Conservation (phyloP, 208 protist genomes). For the Acanthamoeba rhysodes region DNA sequence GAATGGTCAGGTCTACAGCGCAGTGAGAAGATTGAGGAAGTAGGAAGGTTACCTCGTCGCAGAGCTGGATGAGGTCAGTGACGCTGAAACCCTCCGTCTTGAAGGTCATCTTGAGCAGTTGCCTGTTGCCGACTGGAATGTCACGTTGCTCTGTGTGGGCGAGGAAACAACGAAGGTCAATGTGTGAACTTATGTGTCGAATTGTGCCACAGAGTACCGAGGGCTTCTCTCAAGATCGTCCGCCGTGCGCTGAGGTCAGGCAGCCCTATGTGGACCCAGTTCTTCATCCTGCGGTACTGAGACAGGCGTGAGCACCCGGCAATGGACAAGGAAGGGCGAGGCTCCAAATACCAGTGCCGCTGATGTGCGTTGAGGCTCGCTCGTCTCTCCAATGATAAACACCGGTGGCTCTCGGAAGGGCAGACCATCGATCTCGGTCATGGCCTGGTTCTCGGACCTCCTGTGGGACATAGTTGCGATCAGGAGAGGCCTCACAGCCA, state of each 20-base stretch:
- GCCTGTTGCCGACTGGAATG: not conserved
- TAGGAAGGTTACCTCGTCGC: no score
- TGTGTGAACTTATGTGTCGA: not conserved
- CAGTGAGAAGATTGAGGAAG: not conserved
- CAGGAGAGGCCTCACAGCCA: no score
- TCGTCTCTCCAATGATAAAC: not conserved
- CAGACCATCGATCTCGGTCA: not conserved
- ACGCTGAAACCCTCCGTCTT: not conserved
- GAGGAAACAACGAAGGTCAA: not conserved
- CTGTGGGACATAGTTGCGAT: not conserved
- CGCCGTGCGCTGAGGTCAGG: not conserved
- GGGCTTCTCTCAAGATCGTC: not conserved
- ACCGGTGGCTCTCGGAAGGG: not conserved
- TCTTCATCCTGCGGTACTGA: not conserved
- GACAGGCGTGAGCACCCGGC: not conserved
- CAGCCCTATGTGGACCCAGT: not conserved
- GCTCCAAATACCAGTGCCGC: no score
- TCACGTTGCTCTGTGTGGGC: not conserved
- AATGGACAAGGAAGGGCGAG: not conserved
- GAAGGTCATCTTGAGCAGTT: not conserved
- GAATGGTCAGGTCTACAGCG: not conserved
- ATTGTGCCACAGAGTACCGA: not conserved
- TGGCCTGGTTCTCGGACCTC: not conserved
- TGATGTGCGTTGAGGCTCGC: not conserved
- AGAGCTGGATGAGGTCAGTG: not conserved